A percentile compares a stretch with the other conserved stretches of the same genome.
phyloP scores from a whole-genome alignment of 2,329 filamentous ascomycete species.

The Fusarium agapanthi region DNA sequence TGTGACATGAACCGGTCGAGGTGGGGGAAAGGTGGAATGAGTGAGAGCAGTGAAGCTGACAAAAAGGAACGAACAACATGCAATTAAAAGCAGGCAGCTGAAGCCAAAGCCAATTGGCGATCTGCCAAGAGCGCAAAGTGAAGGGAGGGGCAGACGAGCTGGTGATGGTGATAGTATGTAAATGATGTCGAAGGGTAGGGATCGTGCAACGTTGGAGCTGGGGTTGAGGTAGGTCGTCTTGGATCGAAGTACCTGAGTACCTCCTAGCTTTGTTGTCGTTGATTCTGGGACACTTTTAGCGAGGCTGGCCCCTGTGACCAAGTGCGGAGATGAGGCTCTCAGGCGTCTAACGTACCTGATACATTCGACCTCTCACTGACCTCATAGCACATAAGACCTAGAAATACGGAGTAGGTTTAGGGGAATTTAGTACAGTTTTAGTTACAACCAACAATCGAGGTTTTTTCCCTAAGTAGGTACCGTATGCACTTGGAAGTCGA shows the following conservation, averaged over 20 bases:
- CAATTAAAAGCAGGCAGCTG: neutral
- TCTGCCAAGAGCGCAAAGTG: conserved; percentile 10
- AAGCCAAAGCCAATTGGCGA: conserved; percentile 19
- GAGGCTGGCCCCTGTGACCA: conserved; percentile 4
- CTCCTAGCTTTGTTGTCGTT: conserved; percentile 1
- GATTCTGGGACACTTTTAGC: neutral
- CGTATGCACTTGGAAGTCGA: neutral
- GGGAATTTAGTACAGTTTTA: conserved; percentile 7
- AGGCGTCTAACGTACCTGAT: neutral
- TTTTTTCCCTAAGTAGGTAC: conserved; percentile 18
- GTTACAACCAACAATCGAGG: conserved; percentile 17
- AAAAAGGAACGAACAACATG: neutral
- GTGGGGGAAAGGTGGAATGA: conserved; percentile 11
- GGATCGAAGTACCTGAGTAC: conserved; percentile 21
- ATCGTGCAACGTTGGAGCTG: conserved; percentile 30
- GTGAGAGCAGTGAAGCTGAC: neutral
- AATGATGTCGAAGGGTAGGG: conserved; percentile 29
- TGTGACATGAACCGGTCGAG: conserved; percentile 11
- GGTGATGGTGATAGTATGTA: conserved; percentile 9
- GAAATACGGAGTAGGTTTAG: neutral
- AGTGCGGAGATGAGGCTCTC: neutral
- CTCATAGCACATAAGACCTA: conserved; percentile 8
- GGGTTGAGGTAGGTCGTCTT: neutral
- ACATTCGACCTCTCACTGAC: neutral
- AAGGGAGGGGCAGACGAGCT: conserved; percentile 10